These are phyloP conservation scores for Colletotrichum horii DNA, from an alignment of 2,329 filamentous ascomycete species.

Conservation along the genomic window DNA sequence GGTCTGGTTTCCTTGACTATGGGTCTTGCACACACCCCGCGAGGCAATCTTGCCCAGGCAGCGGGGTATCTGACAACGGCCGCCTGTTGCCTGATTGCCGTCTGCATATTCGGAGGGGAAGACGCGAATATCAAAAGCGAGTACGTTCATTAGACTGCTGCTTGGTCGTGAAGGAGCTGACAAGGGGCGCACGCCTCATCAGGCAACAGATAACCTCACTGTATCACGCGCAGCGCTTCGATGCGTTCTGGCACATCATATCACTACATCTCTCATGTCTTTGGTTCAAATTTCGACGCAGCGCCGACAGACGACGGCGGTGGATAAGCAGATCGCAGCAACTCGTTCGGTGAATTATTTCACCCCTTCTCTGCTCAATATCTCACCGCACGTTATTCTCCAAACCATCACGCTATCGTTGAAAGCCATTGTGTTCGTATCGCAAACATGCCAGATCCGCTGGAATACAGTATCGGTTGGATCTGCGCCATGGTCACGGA, in stretches of 20 bases:
- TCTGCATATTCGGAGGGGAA: too few species aligned
- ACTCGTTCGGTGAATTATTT: accelerated
- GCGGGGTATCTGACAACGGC: background rate
- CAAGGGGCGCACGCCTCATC: accelerated
- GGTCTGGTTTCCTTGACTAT: background rate
- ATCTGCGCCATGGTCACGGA: background rate
- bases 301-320: accelerated
- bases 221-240: too few species aligned
- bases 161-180: too few species aligned
- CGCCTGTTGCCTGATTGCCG: too few species aligned
- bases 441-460: background rate
- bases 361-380: too few species aligned
- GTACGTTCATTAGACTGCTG: too few species aligned
- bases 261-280: too few species aligned
- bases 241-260: too few species aligned
- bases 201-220: too few species aligned
- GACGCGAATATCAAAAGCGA: too few species aligned
- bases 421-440: background rate
- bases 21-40: background rate
- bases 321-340: accelerated
- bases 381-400: too few species aligned
- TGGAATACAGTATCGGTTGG: background rate
- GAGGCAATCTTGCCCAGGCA: background rate
- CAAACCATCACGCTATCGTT: too few species aligned
- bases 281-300: accelerated